These are phyloP conservation scores for Ormosia semicastrata DNA, from an alignment of 306 rosid species.

Conservation along the genomic window DNA sequence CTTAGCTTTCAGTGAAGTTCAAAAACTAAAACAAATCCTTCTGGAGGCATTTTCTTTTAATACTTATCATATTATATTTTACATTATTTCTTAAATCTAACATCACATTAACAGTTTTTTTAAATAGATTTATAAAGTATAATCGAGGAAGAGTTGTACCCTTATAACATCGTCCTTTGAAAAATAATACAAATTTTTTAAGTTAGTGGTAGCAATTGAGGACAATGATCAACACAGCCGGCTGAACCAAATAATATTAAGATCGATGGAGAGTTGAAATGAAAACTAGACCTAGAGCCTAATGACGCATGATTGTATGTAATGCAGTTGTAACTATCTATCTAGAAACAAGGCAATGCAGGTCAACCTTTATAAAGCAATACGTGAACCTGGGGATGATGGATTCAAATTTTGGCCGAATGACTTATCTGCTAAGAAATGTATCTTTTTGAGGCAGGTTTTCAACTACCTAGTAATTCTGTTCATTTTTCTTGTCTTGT, in stretches of 20 bases:
- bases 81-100: not conserved
- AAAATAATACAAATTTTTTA: not conserved
- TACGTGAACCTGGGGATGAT: not conserved
- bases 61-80: not conserved
- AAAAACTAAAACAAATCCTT: not conserved
- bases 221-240: not conserved
- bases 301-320: not conserved
- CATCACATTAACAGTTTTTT: not conserved
- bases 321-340: not conserved
- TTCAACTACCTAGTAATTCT: not conserved
- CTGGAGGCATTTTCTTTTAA: not conserved
- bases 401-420: not conserved
- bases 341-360: not conserved
- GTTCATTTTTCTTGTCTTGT: not conserved
- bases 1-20: constrained; percentile 6
- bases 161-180: not conserved
- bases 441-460: constrained; percentile 6
- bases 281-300: not conserved
- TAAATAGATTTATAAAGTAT: not conserved
- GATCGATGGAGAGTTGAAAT: not conserved
- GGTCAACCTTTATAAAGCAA: not conserved
- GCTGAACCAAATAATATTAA: not conserved
- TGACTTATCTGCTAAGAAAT: not conserved
- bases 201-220: not conserved
- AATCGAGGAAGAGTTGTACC: not conserved